phyloP scores from a whole-genome alignment of 148 eudicot genomes.

The Silene latifolia region DNA sequence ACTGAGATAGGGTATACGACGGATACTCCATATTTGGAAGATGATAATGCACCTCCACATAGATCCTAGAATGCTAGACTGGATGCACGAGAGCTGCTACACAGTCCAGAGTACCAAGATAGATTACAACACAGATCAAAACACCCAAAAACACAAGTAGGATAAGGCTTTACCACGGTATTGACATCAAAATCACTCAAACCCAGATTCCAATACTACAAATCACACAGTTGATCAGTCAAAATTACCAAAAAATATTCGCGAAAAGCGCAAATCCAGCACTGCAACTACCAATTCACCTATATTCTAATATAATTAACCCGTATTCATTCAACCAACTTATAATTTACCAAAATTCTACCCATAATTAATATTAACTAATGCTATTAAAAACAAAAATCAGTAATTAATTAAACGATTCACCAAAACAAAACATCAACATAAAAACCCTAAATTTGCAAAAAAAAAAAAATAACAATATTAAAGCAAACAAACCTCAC shows the following conservation, averaged over 20 bases:
- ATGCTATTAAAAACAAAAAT: background rate
- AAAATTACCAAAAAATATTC: background rate
- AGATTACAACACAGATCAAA: no score
- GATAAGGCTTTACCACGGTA: background rate
- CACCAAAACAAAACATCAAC: background rate
- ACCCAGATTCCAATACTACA: no score
- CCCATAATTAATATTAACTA: background rate
- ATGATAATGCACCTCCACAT: no score
- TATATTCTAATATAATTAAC: no score
- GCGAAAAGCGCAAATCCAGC: background rate
- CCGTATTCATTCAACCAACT: background rate
- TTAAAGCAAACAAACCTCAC: slow-evolving; percentile 4
- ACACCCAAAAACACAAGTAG: background rate
- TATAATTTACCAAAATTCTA: background rate
- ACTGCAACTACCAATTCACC: background rate
- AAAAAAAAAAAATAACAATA: background rate
- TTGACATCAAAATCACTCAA: background rate
- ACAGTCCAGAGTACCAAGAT: no score
- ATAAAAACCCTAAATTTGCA: background rate
- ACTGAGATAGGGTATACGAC: no score
- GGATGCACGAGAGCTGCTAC: no score
- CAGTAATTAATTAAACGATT: background rate
- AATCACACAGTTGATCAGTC: no score
- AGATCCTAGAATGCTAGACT: no score
- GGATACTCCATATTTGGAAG: no score